Base-by-base conservation (phyloP, 2,329 filamentous ascomycete species). In the Paracoccidioides lutzii region DNA sequence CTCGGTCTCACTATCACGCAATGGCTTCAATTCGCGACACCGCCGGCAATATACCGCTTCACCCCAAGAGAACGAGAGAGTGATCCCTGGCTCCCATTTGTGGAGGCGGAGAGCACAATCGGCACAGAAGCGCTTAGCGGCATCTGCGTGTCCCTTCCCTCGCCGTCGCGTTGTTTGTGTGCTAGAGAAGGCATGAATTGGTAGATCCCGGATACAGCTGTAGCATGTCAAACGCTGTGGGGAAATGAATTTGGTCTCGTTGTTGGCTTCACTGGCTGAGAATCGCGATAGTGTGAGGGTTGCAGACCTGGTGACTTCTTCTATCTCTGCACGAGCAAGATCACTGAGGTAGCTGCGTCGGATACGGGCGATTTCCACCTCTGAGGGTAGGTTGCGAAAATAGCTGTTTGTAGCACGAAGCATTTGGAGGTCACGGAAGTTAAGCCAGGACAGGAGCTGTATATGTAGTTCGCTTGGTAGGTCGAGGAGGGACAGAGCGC, bases 121-220 rank as follows among this genome's bases (percentile, higher is more conserved):
- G 22, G 41, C 58, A 54, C 63, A 62, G 45, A 63, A 63, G 42
- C 63, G 57, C 32, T 59, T 56, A 15, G 40, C 28, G 37, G 53
- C 54, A 42, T 64, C 55, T 4, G 33, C 50, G 52, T 64, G 60
- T 3, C 62, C 61, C n/a, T 58, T 60, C 35, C 53, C 59, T 28
- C 60, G 58, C 2, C 53, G 58, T 2, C 58, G 53, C 15, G 49
- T 61, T 30, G 43, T 52, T 45, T 64, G 62, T 1, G 55, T 52
- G 33, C 55, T 51, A 5, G 56, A 55, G 54, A 64, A 65, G 14
- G 55, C 44, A 10, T 44, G 35, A 14, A 42, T 38, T 14, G 55
- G 57, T 30, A 62, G 44, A 22, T n/a, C 42, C 8, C 53, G 55
- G 14, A 65, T 56, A 51, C 63, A 64, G n/a, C 56, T 45, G 57